These are phyloP conservation scores for Cyclotella cryptica DNA, from an alignment of 108 stramenopile genomes.

Conservation along the genomic window DNA sequence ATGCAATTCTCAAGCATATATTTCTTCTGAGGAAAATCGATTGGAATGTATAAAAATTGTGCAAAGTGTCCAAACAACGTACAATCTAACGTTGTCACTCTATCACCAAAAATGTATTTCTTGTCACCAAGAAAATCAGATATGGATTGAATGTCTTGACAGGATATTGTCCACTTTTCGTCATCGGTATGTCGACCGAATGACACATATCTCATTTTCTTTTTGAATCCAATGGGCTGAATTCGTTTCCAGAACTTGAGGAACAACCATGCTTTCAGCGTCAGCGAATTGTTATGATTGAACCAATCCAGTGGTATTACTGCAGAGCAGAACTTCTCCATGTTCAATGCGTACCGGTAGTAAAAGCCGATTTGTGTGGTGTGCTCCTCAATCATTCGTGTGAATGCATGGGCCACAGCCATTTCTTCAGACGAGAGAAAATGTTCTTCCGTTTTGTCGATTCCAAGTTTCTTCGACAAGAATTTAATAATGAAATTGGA, in stretches of 20 bases:
- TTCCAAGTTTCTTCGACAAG: conserved; percentile 13
- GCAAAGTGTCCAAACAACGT: conserved; percentile 18
- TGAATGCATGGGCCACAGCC: conserved; percentile 1
- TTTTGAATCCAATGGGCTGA: not conserved
- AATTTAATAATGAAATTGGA: conserved; percentile 11
- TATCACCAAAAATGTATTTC: conserved; percentile 13
- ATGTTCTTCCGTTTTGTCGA: not conserved
- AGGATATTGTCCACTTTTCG: conserved; percentile 16
- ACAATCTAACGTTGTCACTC: not conserved
- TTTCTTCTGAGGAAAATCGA: conserved; percentile 9
- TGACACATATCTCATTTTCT: not conserved
- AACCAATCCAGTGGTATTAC: conserved; percentile 1
- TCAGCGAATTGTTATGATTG: not conserved
- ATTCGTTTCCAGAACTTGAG: not conserved
- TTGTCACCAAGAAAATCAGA: conserved; percentile 9
- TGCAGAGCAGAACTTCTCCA: not conserved
- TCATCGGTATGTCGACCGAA: conserved; percentile 12
- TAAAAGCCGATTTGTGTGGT: conserved; percentile 16
- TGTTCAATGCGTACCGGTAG: conserved; percentile 1
- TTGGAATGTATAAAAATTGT: conserved; percentile 9
- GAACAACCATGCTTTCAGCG: not conserved
- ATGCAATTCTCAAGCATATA: not conserved
- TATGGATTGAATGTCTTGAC: conserved; percentile 9
- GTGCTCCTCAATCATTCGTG: conserved; percentile 14
- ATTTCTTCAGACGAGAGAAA: not conserved